Evolutionary conservation across 2,329 filamentous ascomycete species (phyloP).

Genomic region (Aspergillus fischeri): DNA sequence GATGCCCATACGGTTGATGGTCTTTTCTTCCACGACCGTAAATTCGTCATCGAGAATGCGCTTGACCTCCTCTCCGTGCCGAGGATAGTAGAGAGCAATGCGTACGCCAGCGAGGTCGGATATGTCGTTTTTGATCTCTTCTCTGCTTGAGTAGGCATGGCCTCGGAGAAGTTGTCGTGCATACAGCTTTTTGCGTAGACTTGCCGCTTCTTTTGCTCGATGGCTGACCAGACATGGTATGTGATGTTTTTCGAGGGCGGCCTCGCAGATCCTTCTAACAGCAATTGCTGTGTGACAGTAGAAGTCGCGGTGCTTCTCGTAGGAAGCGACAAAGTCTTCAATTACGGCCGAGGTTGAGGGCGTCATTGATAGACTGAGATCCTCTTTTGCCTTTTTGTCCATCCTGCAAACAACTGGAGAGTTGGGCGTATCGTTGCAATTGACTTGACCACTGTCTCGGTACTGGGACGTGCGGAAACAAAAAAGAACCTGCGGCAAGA

Average conservation of each 20-base stretch:
- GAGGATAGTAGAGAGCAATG: constrained; percentile 6
- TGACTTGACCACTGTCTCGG: not conserved
- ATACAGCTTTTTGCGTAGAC: constrained; percentile 1
- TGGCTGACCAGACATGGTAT: not conserved
- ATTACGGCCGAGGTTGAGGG: not conserved
- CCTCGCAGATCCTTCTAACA: not conserved
- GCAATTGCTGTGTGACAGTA: not conserved
- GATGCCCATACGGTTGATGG: not conserved
- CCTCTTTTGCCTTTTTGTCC: not conserved
- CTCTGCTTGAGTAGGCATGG: not conserved
- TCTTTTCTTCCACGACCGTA: not conserved
- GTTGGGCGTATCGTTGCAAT: not conserved
- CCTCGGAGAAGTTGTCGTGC: not conserved
- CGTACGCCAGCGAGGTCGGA: constrained; percentile 11
- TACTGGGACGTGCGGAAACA: not conserved
- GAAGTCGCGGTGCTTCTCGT: not conserved
- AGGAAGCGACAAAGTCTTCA: not conserved
- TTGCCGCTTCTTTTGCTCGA: constrained; percentile 5
- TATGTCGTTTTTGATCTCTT: constrained; percentile 10
- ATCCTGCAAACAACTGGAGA: not conserved
- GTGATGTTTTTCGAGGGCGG: not conserved
- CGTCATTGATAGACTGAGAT: not conserved
- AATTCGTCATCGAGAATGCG: not conserved
- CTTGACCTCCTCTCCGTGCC: not conserved
- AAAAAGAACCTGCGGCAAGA: not conserved